These are phyloP conservation scores for Aspergillus mulundensis DNA, from an alignment of 495 filamentous ascomycete genomes.

Conservation along the genomic window DNA sequence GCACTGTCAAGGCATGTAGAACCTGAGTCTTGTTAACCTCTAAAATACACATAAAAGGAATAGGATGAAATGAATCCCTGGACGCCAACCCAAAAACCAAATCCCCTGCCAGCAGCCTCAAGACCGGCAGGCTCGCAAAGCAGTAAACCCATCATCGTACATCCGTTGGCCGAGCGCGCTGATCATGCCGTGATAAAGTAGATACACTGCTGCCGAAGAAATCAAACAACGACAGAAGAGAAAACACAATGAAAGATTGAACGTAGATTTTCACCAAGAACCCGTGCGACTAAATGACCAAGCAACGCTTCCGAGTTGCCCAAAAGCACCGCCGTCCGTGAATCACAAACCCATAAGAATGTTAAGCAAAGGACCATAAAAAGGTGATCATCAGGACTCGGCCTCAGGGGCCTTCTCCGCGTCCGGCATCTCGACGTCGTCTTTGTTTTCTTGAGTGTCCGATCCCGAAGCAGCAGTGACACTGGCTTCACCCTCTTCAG, in stretches of 20 bases:
- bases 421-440: constrained; percentile 39
- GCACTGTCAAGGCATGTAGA: background rate
- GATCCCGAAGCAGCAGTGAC: constrained; percentile 11
- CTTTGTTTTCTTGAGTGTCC: constrained; percentile 19
- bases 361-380: background rate
- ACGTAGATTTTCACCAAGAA: constrained; percentile 6
- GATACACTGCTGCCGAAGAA: constrained; percentile 12
- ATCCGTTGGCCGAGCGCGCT: constrained; percentile 18
- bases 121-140: constrained; percentile 10
- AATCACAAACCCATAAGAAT: background rate
- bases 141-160: constrained; percentile 19
- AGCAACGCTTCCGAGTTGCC: constrained; percentile 1
- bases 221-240: background rate
- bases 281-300: background rate
- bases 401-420: constrained; percentile 21
- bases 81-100: constrained; percentile 12
- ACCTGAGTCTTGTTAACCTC: background rate
- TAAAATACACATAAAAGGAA: constrained; percentile 12
- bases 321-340: constrained; percentile 1
- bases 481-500: constrained; percentile 15
- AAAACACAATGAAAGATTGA: background rate
- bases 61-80: constrained; percentile 8
- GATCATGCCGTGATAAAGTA: constrained; percentile 14
- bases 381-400: constrained; percentile 8
- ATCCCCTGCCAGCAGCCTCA: background rate